Percentiles rank a stretch among this genome's conserved stretches.
These are phyloP conservation scores for Ganoderma sinense DNA, from an alignment of 1,284 basidiomycete genomes.

Conservation along the genomic window DNA sequence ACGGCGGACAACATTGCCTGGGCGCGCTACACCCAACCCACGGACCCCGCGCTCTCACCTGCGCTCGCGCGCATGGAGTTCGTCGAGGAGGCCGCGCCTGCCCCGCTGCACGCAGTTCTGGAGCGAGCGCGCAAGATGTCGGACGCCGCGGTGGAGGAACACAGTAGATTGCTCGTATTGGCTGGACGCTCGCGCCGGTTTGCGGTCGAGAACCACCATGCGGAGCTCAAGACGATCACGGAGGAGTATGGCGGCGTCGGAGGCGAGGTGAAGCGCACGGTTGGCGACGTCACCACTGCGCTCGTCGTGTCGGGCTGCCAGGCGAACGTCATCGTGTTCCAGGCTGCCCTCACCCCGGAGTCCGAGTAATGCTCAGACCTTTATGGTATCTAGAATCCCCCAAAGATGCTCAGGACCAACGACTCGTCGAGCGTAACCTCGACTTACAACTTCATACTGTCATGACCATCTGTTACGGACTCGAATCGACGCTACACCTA, in stretches of 20 bases:
- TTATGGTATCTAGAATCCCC: not conserved
- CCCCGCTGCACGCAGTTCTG: conserved; percentile 61
- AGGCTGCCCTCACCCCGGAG: conserved; percentile 52
- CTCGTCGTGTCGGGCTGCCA: conserved; percentile 69
- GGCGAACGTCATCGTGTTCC: conserved; percentile 74
- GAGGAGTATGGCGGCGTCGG: conserved; percentile 59
- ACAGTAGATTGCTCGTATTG: conserved; percentile 63
- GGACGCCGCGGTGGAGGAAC: conserved; percentile 33
- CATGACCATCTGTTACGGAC: not conserved
- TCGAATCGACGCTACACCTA: not conserved
- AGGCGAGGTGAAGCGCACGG: conserved; percentile 75
- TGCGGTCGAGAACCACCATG: conserved; percentile 67
- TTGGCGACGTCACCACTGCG: conserved; percentile 83
- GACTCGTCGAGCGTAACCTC: not conserved
- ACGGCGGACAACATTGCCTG: conserved; percentile 51
- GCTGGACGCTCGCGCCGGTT: conserved; percentile 76
- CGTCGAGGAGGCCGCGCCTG: conserved; percentile 55
- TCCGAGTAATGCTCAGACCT: conserved; percentile 1
- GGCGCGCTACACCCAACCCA: conserved; percentile 48
- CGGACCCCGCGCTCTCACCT: conserved; percentile 39
- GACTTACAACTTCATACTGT: not conserved
- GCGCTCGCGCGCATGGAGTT: conserved; percentile 64
- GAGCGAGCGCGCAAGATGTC: conserved; percentile 40
- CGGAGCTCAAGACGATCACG: conserved; percentile 72
- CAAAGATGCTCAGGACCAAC: too few species aligned